Conservation (phyloP, 441 rosid species). For the Bocquillonia castaneifolia region DNA sequence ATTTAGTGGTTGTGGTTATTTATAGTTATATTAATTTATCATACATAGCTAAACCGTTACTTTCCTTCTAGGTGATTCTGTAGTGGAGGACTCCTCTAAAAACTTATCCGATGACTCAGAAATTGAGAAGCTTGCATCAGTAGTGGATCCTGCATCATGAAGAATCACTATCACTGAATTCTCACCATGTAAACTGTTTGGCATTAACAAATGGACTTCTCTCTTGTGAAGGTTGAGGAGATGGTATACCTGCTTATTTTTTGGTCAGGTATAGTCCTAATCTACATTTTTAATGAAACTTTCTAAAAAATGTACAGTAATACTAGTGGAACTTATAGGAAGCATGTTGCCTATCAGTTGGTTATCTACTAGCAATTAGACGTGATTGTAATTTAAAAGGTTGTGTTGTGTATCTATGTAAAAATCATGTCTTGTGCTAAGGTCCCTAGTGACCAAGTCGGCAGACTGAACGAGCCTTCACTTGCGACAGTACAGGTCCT, state of each 20-base stretch:
- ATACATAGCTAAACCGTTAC: slow-evolving; percentile 8
- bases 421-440: neutral
- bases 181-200: slow-evolving; percentile 15
- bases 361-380: neutral
- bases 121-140: slow-evolving; percentile 22
- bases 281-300: slow-evolving; percentile 8
- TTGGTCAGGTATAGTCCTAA: slow-evolving; percentile 31
- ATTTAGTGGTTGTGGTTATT: neutral
- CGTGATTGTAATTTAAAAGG: neutral
- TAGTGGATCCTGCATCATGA: slow-evolving; percentile 28
- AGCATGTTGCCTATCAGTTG: slow-evolving; percentile 3
- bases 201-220: slow-evolving; percentile 1
- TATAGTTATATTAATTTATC: neutral
- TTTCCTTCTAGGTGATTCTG: slow-evolving; percentile 56
- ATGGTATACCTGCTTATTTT: slow-evolving; percentile 33
- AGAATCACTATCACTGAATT: neutral
- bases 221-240: slow-evolving; percentile 16
- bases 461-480: slow-evolving; percentile 19
- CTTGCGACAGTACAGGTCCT: slow-evolving; percentile 24
- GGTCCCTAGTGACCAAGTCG: slow-evolving; percentile 22
- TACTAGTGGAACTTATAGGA: slow-evolving; percentile 10
- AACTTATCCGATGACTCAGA: slow-evolving; percentile 31
- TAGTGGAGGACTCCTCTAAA: slow-evolving; percentile 41
- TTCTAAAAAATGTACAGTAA: neutral
- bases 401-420: slow-evolving; percentile 6